Conservation (phyloP, 345 rosid species). For the Eucalyptus victrix region DNA sequence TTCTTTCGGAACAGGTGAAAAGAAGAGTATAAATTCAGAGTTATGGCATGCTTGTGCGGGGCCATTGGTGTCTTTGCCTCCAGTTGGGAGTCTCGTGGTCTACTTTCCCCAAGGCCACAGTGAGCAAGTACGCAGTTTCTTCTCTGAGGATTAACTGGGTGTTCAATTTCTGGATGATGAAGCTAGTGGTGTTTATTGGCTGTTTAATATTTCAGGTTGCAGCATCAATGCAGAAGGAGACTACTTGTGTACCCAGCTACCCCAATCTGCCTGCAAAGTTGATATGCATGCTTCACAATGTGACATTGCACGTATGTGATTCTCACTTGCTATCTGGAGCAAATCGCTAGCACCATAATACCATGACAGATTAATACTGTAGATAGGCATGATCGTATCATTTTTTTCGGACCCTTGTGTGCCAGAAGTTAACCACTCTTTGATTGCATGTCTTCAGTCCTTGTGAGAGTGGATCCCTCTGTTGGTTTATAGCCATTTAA, state of each 20-base stretch:
- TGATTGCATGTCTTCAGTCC: not conserved
- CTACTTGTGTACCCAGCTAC: slow-evolving; percentile 55
- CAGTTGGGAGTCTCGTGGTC: slow-evolving; percentile 87
- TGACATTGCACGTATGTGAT: slow-evolving; percentile 51
- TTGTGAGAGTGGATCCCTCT: not conserved
- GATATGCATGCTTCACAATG: slow-evolving; percentile 61
- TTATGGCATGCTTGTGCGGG: slow-evolving; percentile 99
- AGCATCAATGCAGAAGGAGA: slow-evolving; percentile 70
- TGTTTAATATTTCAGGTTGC: slow-evolving; percentile 40
- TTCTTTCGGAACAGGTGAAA: slow-evolving; percentile 53
- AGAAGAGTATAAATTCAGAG: slow-evolving; percentile 72
- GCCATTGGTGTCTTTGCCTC: slow-evolving; percentile 87
- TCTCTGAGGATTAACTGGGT: not conserved
- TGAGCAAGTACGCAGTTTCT: slow-evolving; percentile 45
- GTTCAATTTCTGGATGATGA: not conserved
- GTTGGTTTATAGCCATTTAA: not conserved
- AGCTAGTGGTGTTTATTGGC: not conserved
- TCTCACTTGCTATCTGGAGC: not conserved
- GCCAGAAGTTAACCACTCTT: not conserved
- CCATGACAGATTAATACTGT: not conserved
- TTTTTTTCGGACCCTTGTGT: not conserved
- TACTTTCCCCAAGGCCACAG: slow-evolving; percentile 99
- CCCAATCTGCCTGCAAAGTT: slow-evolving; percentile 69
- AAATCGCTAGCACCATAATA: not conserved
- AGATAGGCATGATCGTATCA: not conserved